Percentiles rank a stretch among this genome's conserved stretches.
phyloP scores from a whole-genome alignment of 768 basidiomycete genomes.

The Tulasnella sp. region DNA sequence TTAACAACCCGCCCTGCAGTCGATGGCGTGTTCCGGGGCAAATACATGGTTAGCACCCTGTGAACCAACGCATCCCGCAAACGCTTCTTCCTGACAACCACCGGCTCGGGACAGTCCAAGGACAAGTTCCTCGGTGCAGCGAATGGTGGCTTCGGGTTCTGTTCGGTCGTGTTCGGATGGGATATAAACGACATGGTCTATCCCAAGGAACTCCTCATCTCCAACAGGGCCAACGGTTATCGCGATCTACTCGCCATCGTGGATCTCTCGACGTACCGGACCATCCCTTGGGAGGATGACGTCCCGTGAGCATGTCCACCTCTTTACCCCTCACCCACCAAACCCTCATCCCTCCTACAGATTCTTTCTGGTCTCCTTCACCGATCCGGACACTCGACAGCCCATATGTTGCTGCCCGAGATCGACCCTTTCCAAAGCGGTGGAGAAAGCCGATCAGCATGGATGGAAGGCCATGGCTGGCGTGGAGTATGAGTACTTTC shows the following conservation, averaged over 20 bases:
- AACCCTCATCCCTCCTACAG: slow-evolving; percentile 83
- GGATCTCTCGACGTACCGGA: slow-evolving; percentile 76
- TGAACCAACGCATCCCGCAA: not conserved
- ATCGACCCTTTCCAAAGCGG: slow-evolving; percentile 54
- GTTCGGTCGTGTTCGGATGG: slow-evolving; percentile 89
- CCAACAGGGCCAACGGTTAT: slow-evolving; percentile 87
- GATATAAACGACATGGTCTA: slow-evolving; percentile 86
- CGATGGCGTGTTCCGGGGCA: slow-evolving; percentile 90
- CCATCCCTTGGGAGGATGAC: slow-evolving; percentile 77
- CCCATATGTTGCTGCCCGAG: slow-evolving; percentile 79
- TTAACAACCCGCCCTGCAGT: slow-evolving; percentile 35
- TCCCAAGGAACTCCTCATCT: slow-evolving; percentile 74
- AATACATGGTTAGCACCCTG: slow-evolving; percentile 57
- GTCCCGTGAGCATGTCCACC: too few relatives aligned
- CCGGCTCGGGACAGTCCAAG: slow-evolving; percentile 52
- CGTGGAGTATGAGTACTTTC: slow-evolving; percentile 92
- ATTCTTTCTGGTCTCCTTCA: slow-evolving; percentile 85
- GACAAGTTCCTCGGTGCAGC: slow-evolving; percentile 80
- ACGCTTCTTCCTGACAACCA: not conserved
- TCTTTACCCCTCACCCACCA: slow-evolving; percentile 83
- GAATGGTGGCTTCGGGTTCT: slow-evolving; percentile 77
- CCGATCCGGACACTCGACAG: slow-evolving; percentile 72
- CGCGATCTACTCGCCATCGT: slow-evolving; percentile 77
- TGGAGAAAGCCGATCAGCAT: slow-evolving; percentile 36
- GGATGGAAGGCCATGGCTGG: slow-evolving; percentile 69